A percentile compares a stretch with the other conserved stretches of the same genome.
phyloP scores from a whole-genome alignment of 306 rosid species.

The Medicago arabica region DNA sequence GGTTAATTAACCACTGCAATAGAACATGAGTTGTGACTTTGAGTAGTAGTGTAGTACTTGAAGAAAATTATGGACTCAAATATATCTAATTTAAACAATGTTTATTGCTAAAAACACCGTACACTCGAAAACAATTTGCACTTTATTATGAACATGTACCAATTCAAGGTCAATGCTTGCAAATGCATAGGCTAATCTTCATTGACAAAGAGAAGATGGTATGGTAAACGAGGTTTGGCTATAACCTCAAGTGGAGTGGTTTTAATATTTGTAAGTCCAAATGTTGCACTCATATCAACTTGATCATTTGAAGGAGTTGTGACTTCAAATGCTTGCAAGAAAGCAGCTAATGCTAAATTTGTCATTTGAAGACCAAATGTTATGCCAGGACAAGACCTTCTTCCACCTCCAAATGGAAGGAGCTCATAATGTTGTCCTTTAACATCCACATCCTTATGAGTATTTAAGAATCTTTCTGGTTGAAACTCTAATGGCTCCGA shows the following conservation, averaged over 20 bases:
- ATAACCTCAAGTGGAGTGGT: slow-evolving; percentile 40
- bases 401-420: slow-evolving; percentile 64
- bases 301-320: slow-evolving; percentile 23
- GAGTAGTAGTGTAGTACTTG: no score
- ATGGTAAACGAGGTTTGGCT: slow-evolving; percentile 22
- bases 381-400: slow-evolving; percentile 64
- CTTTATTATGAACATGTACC: no score
- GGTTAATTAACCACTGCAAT: no score
- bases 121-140: no score
- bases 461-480: slow-evolving; percentile 63
- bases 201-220: not conserved
- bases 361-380: slow-evolving; percentile 51
- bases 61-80: no score
- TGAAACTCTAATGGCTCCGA: slow-evolving; percentile 47
- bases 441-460: slow-evolving; percentile 52
- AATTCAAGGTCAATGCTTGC: no score
- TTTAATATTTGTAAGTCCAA: slow-evolving; percentile 42
- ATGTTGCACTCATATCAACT: slow-evolving; percentile 58
- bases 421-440: slow-evolving; percentile 57
- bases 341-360: slow-evolving; percentile 45
- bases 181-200: no score
- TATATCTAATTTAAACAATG: no score
- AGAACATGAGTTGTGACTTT: no score
- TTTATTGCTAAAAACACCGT: no score
- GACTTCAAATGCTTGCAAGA: slow-evolving; percentile 60